Evolutionary conservation across 2,329 filamentous ascomycete species (phyloP).

Genomic region (Aspergillus aculeatus): DNA sequence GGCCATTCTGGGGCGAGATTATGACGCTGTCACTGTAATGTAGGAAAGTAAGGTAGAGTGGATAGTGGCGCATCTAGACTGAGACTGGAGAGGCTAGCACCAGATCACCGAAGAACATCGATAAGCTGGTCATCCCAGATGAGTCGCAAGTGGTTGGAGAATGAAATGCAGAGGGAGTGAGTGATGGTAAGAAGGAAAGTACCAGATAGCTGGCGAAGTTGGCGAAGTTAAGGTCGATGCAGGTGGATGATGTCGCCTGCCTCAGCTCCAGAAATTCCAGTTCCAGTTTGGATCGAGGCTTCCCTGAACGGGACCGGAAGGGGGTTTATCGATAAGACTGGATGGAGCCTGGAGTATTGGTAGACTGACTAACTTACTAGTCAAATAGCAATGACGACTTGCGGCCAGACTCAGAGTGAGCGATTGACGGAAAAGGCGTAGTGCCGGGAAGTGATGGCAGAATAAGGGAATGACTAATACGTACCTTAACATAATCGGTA

Average conservation of each 20-base stretch:
- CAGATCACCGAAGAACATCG: background rate
- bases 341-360: too few species aligned
- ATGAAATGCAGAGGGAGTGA: background rate
- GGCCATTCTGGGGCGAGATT: constrained; percentile 27
- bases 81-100: background rate
- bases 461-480: background rate
- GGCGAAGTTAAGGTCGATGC: background rate
- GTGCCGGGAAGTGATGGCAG: background rate
- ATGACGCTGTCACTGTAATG: background rate
- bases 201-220: background rate
- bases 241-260: constrained; percentile 8
- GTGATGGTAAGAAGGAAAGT: background rate
- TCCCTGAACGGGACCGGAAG: constrained; percentile 1
- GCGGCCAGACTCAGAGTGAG: background rate
- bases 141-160: background rate
- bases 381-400: background rate
- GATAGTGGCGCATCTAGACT: constrained; percentile 17
- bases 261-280: background rate
- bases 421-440: background rate
- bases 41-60: constrained; percentile 8
- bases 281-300: background rate
- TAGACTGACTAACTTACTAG: background rate
- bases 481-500: too few species aligned
- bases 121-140: background rate
- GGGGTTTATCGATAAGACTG: constrained; percentile 29